phyloP scores from a whole-genome alignment of 2,329 filamentous ascomycete genomes.

The Cercospora sp. region DNA sequence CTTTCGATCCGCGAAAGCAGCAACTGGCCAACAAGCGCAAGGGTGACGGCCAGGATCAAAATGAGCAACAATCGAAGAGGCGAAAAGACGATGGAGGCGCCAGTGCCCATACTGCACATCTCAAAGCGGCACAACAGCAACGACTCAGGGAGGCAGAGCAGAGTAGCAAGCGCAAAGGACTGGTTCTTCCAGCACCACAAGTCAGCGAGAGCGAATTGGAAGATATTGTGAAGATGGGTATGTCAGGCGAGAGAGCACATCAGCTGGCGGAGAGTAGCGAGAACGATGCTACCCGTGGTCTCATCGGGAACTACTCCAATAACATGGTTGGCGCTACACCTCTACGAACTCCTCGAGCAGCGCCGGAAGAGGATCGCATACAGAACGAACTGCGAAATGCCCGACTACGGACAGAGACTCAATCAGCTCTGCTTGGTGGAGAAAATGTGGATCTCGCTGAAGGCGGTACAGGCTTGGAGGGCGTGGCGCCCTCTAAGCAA shows the following conservation, averaged over 20 bases:
- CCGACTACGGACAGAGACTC: conserved; percentile 83
- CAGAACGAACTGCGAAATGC: conserved; percentile 97
- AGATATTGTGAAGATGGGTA: conserved; percentile 98
- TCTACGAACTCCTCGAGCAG: conserved; percentile 86
- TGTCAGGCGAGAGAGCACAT: conserved; percentile 84
- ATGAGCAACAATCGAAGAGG: conserved; percentile 71
- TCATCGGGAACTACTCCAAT: conserved; percentile 82
- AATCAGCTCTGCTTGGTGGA: conserved; percentile 88
- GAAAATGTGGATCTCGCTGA: conserved; percentile 90
- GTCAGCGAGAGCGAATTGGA: conserved; percentile 91
- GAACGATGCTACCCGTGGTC: conserved; percentile 78
- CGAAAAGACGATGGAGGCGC: conserved; percentile 78
- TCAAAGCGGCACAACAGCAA: conserved; percentile 91
- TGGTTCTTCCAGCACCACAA: conserved; percentile 86
- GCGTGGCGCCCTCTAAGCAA: conserved; percentile 76
- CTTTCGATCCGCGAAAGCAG: conserved; percentile 90
- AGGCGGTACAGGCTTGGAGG: conserved; percentile 84
- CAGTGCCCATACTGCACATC: conserved; percentile 78
- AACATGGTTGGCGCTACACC: conserved; percentile 74
- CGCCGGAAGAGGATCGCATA: conserved; percentile 90
- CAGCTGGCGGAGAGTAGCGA: conserved; percentile 73
- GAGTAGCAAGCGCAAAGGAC: conserved; percentile 81
- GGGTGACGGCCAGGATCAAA: conserved; percentile 80
- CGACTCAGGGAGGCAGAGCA: conserved; percentile 95
- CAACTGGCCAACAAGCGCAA: conserved; percentile 91